A percentile compares a stretch with the other conserved stretches of the same genome.
These are phyloP conservation scores for Pittosporum tobira DNA, from an alignment of 129 eudicot species.

Conservation along the genomic window DNA sequence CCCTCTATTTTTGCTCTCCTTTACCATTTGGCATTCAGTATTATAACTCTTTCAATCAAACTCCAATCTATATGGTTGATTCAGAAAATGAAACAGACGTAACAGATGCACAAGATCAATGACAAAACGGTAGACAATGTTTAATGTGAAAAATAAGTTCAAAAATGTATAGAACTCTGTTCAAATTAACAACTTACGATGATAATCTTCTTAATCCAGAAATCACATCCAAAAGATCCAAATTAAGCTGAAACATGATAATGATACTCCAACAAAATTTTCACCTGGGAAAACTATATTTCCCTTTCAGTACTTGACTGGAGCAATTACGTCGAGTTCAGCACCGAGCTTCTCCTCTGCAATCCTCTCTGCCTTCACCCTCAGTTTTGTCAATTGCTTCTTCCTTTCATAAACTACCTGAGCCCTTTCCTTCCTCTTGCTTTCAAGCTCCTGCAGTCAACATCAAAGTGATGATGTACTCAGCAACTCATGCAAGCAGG, in stretches of 20 bases:
- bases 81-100: neutral
- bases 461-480: neutral
- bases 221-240: conserved; percentile 3
- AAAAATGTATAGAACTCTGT: neutral
- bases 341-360: conserved; percentile 79
- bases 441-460: conserved; percentile 64
- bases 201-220: conserved; percentile 7
- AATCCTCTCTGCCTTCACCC: conserved; percentile 61
- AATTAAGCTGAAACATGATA: conserved; percentile 5
- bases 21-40: too few species aligned
- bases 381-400: conserved; percentile 64
- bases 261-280: conserved; percentile 18
- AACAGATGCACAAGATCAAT: neutral
- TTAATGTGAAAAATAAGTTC: neutral
- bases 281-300: conserved; percentile 12
- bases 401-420: conserved; percentile 62
- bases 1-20: too few species aligned
- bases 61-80: too few species aligned
- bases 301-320: conserved; percentile 51
- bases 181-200: neutral
- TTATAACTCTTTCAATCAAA: too few species aligned
- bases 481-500: neutral
- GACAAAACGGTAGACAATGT: neutral
- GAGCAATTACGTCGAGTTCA: conserved; percentile 56
- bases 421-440: conserved; percentile 77